phyloP scores from a whole-genome alignment of 257 asterid species.

The Hygrophila difformis region DNA sequence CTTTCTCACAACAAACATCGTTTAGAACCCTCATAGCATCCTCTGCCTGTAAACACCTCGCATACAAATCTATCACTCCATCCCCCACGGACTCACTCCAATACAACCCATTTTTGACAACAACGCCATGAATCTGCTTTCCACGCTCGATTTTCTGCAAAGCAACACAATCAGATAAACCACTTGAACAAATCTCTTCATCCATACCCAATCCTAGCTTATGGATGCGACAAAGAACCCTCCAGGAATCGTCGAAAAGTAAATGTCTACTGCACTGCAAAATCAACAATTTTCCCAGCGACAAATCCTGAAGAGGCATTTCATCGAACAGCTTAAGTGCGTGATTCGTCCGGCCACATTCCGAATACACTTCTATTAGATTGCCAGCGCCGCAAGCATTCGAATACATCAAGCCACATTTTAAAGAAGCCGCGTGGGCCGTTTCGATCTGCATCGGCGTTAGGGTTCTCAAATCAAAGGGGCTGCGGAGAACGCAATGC shows the following conservation, averaged over 20 bases:
- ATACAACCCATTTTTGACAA: slow-evolving; percentile 51
- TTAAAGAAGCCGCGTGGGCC: slow-evolving; percentile 39
- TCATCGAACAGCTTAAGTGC: slow-evolving; percentile 58
- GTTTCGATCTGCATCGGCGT: slow-evolving; percentile 30
- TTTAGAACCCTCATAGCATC: slow-evolving; percentile 54
- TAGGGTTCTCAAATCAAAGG: slow-evolving; percentile 23
- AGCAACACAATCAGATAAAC: slow-evolving; percentile 53
- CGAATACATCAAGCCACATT: slow-evolving; percentile 19
- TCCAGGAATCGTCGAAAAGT: slow-evolving; percentile 48
- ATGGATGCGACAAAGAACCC: slow-evolving; percentile 42
- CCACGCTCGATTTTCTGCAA: slow-evolving; percentile 31
- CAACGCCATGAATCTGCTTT: slow-evolving; percentile 53
- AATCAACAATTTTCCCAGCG: slow-evolving; percentile 62
- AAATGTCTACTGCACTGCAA: slow-evolving; percentile 43
- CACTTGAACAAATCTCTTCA: slow-evolving; percentile 50
- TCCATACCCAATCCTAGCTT: slow-evolving; percentile 32
- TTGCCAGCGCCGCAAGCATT: slow-evolving; percentile 32
- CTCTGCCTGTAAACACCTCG: slow-evolving; percentile 27
- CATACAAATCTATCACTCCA: slow-evolving; percentile 59
- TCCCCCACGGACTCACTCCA: slow-evolving; percentile 49
- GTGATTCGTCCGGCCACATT: slow-evolving; percentile 29
- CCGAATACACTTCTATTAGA: slow-evolving; percentile 31
- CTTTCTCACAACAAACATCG: slow-evolving; percentile 51
- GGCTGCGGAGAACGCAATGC: slow-evolving; percentile 24
- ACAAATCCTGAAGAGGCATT: slow-evolving; percentile 37